phyloP scores from a whole-genome alignment of 2,329 filamentous ascomycete genomes.

The Davidsoniella virescens region DNA sequence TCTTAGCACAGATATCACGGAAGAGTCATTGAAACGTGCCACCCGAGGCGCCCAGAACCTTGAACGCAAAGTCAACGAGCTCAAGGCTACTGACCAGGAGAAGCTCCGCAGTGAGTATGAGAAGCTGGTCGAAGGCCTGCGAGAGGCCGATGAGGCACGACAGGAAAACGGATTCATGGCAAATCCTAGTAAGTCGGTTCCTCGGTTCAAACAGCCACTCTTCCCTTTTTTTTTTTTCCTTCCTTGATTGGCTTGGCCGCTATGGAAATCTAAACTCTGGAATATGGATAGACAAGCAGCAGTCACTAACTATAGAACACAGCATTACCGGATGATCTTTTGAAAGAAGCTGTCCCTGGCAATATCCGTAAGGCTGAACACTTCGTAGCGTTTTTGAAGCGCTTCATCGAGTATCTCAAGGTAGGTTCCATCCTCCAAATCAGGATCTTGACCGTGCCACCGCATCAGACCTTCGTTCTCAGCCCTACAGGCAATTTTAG shows the following conservation, averaged over 20 bases:
- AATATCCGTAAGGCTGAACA: slow-evolving; percentile 94
- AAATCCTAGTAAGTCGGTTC: slow-evolving; percentile 45
- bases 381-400: slow-evolving; percentile 84
- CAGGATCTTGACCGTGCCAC: background rate
- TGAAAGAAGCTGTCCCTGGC: slow-evolving; percentile 90
- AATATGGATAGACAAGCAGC: slow-evolving; percentile 28
- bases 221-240: background rate
- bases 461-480: background rate
- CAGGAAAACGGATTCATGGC: slow-evolving; percentile 92
- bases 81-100: slow-evolving; percentile 89
- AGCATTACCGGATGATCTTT: slow-evolving; percentile 66
- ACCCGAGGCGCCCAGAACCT: slow-evolving; percentile 81
- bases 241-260: slow-evolving; percentile 7
- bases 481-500: background rate
- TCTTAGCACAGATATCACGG: slow-evolving; percentile 87
- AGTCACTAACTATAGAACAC: slow-evolving; percentile 26
- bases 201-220: background rate
- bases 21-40: slow-evolving; percentile 83
- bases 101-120: slow-evolving; percentile 92
- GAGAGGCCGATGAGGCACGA: slow-evolving; percentile 73
- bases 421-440: slow-evolving; percentile 19
- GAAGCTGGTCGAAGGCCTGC: slow-evolving; percentile 81
- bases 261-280: background rate
- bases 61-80: slow-evolving; percentile 78
- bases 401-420: slow-evolving; percentile 95